These are phyloP conservation scores for Solanum medicagineum DNA, from an alignment of 257 asterid species.

Conservation along the genomic window DNA sequence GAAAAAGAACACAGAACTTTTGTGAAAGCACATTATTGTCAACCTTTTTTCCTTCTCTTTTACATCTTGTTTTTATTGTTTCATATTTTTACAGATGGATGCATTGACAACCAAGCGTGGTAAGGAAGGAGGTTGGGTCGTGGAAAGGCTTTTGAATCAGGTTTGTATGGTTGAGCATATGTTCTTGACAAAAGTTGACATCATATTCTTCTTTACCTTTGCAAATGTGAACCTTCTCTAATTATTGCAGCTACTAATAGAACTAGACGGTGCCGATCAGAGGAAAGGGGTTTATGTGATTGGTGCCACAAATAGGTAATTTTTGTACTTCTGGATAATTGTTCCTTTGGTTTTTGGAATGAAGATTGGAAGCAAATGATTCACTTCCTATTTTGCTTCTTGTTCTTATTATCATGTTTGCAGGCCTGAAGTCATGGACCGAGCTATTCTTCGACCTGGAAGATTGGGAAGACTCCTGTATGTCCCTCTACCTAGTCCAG, in stretches of 20 bases:
- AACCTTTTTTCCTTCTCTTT: neutral
- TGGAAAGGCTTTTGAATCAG: slow-evolving; percentile 67
- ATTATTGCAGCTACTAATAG: slow-evolving; percentile 61
- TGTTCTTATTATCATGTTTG: slow-evolving; percentile 1
- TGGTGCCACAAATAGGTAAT: slow-evolving; percentile 90
- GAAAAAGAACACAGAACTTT: neutral
- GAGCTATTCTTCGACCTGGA: slow-evolving; percentile 73
- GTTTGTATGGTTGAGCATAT: slow-evolving; percentile 5
- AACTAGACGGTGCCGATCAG: slow-evolving; percentile 75
- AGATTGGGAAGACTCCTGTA: slow-evolving; percentile 66
- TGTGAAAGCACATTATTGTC: neutral
- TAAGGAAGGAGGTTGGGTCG: slow-evolving; percentile 76
- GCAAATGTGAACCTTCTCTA: neutral
- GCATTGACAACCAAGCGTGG: slow-evolving; percentile 70
- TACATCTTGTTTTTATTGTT: neutral
- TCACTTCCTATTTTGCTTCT: neutral
- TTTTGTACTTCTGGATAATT: neutral
- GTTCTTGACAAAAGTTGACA: neutral
- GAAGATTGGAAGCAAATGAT: neutral
- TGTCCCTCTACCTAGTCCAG: slow-evolving; percentile 76
- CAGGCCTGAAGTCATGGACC: slow-evolving; percentile 86
- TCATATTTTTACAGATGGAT: slow-evolving; percentile 45
- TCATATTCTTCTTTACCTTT: neutral
- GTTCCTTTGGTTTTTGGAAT: neutral
- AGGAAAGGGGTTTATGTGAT: slow-evolving; percentile 66